Percentiles rank a stretch among this genome's conserved stretches.
Conservation (phyloP, 495 filamentous ascomycete species). For the Hypoxylon trugodes region DNA sequence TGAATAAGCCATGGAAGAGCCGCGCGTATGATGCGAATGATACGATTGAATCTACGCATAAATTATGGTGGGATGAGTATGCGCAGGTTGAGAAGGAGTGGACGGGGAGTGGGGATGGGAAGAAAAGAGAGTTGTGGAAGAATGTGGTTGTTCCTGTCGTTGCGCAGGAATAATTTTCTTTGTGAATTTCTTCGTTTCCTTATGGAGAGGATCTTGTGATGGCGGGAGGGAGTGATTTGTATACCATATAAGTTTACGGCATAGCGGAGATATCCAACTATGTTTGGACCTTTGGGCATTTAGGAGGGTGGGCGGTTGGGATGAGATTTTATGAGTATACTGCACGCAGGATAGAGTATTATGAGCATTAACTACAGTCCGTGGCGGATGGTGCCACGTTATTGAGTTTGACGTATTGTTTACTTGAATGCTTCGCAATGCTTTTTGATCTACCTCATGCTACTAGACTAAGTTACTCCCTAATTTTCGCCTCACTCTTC, state of each 20-base stretch:
- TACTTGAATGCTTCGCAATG: not conserved
- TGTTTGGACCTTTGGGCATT: not conserved
- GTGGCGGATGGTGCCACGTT: not conserved
- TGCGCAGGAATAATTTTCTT: conserved; percentile 48
- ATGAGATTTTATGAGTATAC: not conserved
- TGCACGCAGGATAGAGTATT: conserved; percentile 12
- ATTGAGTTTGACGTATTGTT: not conserved
- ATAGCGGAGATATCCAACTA: conserved; percentile 18
- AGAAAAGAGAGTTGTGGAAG: conserved; percentile 46
- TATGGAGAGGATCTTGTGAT: not conserved
- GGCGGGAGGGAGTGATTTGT: conserved; percentile 4
- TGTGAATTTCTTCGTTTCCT: not conserved
- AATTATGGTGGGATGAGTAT: conserved; percentile 51
- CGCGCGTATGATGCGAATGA: conserved; percentile 42
- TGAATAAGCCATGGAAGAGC: conserved; percentile 53
- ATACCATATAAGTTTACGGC: conserved; percentile 12
- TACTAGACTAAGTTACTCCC: conserved; percentile 42
- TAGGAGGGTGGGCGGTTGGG: not conserved
- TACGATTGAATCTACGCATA: conserved; percentile 48
- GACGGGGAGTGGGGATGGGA: conserved; percentile 34
- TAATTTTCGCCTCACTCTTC: conserved; percentile 73
- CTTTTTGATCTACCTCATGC: too few relatives aligned
- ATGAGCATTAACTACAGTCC: conserved; percentile 5
- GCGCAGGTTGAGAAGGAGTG: conserved; percentile 49
- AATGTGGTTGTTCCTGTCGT: conserved; percentile 50